Percentiles rank a stretch among this genome's conserved stretches.
Evolutionary conservation across 768 basidiomycete species (phyloP).

Genomic region (Panaeolus cyanescens): DNA sequence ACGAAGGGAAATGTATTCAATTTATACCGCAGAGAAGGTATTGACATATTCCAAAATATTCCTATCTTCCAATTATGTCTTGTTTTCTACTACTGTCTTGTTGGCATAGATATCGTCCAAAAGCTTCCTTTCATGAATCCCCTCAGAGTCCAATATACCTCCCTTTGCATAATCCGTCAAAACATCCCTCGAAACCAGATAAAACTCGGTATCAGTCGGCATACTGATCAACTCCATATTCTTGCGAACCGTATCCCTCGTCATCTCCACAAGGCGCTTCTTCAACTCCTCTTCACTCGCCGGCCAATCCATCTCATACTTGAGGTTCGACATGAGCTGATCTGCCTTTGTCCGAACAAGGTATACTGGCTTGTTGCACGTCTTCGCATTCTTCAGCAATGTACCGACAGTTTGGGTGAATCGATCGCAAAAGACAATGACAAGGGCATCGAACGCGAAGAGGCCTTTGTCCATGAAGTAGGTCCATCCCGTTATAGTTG

Average conservation of each 20-base stretch:
- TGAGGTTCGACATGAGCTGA: not conserved
- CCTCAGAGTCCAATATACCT: not conserved
- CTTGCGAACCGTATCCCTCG: not conserved
- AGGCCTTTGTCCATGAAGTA: constrained; percentile 38
- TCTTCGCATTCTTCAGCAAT: constrained; percentile 29
- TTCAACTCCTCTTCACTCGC: not conserved
- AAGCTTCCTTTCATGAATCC: not conserved
- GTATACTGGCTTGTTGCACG: constrained; percentile 31
- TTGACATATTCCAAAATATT: too few relatives aligned
- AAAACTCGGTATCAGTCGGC: not conserved
- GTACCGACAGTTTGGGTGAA: constrained; percentile 35
- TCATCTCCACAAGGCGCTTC: not conserved
- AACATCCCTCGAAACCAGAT: not conserved
- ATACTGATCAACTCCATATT: not conserved
- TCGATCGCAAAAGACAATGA: constrained; percentile 32
- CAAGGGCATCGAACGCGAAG: constrained; percentile 34
- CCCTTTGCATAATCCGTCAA: not conserved
- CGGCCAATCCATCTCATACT: not conserved
- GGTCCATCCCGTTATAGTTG: constrained; percentile 30
- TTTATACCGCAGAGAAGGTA: too few relatives aligned
- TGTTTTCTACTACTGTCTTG: not conserved
- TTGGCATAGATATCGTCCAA: not conserved
- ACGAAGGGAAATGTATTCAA: too few relatives aligned
- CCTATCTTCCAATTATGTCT: not conserved
- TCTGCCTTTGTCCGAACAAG: constrained; percentile 39